Evolutionary conservation across 2,329 filamentous ascomycete genomes (phyloP), one percentile per base, ranked within the genome.

Genomic region (Pseudogymnoascus sp.): DNA sequence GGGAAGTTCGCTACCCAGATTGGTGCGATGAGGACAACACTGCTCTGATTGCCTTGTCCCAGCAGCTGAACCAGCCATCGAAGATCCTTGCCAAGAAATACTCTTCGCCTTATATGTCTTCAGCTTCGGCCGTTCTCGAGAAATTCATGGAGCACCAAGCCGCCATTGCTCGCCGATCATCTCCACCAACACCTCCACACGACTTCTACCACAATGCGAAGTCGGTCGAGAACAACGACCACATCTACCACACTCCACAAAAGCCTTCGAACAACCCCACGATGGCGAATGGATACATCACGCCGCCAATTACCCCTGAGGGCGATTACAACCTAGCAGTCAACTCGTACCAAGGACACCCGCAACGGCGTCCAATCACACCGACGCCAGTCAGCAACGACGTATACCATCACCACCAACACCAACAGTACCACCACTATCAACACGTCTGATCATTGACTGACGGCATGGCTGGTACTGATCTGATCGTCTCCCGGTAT

Each of bases 291-390:
- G 91, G 90, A 64, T 92, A 92, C 76, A 83, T 93, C 68, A 95
- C 91, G 15, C 91, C 91, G 26, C 91, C 91, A 1, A 93, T 95
- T 73, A 95, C 91, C 0, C 91, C 91, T 4, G 90, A 93, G 66
- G 84, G 85, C 7, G 80, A 83, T 61, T 80, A 78, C 69, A 86
- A 86, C 60, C 53, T 69, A 5, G 50, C 62, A 62, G 65, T 66
- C 23, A 68, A 70, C 36, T 63, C 66, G 15, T 73, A 70, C 42
- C 67, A 70, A 60, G 35, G 36, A 17, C 64, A 68, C 62, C 67
- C 65, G 28, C 71, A 71, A 26, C 78, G 84, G 63, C 86, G 84
- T 69, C 85, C 85, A 0, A 82, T 87, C 47, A 88, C 85, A 1
- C 85, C 85, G 10, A 85, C 84, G 17, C 84, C 84, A 76, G 78